Percentiles rank a stretch among this genome's conserved stretches.
Conservation (phyloP, 208 protist species). For the Trypanosoma boissoni region DNA sequence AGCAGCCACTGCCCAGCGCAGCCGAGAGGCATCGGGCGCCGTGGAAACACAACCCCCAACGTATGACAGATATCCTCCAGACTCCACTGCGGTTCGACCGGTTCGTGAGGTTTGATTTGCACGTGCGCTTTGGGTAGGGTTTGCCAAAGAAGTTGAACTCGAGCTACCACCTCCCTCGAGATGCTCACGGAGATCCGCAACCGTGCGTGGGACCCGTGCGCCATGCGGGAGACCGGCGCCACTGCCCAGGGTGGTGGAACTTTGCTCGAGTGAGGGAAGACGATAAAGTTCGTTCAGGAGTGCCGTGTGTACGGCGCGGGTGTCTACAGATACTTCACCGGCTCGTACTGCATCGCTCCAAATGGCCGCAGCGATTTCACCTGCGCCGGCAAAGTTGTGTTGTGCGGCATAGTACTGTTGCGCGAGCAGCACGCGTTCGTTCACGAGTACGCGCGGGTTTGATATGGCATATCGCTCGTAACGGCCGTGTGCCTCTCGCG, state of each 20-base stretch:
- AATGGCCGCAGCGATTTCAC: slow-evolving; percentile 4
- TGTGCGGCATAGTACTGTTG: slow-evolving; percentile 30
- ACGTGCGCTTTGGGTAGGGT: too few species aligned
- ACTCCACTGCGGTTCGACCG: too few species aligned
- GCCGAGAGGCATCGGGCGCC: slow-evolving; percentile 1
- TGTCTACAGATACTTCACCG: background rate
- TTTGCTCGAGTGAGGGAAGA: background rate
- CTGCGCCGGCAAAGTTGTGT: slow-evolving; percentile 22
- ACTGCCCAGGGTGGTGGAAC: background rate
- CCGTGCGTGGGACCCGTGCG: background rate
- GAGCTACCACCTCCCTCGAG: too few species aligned
- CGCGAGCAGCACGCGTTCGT: slow-evolving; percentile 30
- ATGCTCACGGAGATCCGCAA: too few species aligned
- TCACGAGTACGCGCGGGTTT: slow-evolving; percentile 29
- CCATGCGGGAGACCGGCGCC: background rate
- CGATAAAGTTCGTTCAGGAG: background rate
- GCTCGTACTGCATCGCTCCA: slow-evolving; percentile 8
- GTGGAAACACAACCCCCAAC: background rate
- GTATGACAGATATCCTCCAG: background rate
- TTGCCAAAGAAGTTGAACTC: too few species aligned
- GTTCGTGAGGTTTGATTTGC: too few species aligned
- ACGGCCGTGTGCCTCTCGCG: slow-evolving; percentile 24
- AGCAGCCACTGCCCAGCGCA: slow-evolving; percentile 15
- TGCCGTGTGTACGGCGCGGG: background rate
- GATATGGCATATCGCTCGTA: slow-evolving; percentile 32